phyloP scores from a whole-genome alignment of 1,284 basidiomycete species.

The Gastroboletus turbinatus region DNA sequence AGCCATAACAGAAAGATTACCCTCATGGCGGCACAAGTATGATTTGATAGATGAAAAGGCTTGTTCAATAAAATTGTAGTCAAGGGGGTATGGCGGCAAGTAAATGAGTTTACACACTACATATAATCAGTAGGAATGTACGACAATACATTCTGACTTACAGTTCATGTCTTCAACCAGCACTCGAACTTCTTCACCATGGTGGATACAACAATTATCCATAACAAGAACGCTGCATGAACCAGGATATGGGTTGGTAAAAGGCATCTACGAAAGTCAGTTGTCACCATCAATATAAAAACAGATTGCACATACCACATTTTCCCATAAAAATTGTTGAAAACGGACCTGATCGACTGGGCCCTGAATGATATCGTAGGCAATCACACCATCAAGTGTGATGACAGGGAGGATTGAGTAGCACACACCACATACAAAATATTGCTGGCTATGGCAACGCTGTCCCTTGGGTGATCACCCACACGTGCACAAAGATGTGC shows the following conservation, averaged over 20 bases:
- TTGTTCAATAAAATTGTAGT: not conserved
- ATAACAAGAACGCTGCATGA: conserved; percentile 24
- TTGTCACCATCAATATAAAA: too few relatives aligned
- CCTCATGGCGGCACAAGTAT: not conserved
- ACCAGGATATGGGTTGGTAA: conserved; percentile 7
- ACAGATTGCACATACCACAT: not conserved
- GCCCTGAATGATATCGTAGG: conserved; percentile 29
- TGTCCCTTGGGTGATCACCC: not conserved
- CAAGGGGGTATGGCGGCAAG: not conserved
- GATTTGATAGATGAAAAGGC: not conserved
- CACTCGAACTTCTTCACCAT: conserved; percentile 14
- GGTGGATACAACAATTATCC: conserved; percentile 30
- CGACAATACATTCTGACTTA: not conserved
- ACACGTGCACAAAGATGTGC: not conserved
- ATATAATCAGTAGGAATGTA: too few relatives aligned
- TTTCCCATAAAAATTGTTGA: not conserved
- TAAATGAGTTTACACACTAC: not conserved
- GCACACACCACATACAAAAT: not conserved
- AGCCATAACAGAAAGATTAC: not conserved
- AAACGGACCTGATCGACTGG: conserved; percentile 1
- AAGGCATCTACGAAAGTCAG: not conserved
- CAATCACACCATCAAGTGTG: conserved; percentile 30
- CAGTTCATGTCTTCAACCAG: conserved; percentile 19
- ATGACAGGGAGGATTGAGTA: not conserved
- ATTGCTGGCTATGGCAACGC: not conserved